Evolutionary conservation across 805 yeast species (phyloP).

Genomic region (Sungouiella blattae): DNA sequence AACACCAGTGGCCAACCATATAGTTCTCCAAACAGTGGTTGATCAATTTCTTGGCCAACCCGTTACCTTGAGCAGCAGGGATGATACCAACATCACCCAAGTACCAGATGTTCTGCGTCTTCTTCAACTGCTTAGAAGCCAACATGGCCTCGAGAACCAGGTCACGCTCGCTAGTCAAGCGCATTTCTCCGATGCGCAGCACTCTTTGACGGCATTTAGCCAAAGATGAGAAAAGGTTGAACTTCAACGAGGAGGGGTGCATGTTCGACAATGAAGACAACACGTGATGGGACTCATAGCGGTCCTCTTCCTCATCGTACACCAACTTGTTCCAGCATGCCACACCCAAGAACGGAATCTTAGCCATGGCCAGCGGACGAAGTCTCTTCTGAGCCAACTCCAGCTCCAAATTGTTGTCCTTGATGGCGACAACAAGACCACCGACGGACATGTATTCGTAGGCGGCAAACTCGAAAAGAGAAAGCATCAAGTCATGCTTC

Average conservation of each 20-base stretch:
- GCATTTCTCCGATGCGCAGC: conserved; percentile 47
- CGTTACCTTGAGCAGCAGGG: conserved; percentile 57
- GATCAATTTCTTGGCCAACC: conserved; percentile 50
- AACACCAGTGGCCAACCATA: conserved; percentile 35
- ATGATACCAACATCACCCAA: conserved; percentile 56
- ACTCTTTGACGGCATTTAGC: conserved; percentile 50
- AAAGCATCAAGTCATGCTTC: conserved; percentile 41
- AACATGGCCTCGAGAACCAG: conserved; percentile 31
- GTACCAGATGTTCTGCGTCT: conserved; percentile 48
- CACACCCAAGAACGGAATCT: conserved; percentile 48
- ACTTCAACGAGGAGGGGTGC: conserved; percentile 33
- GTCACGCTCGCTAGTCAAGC: conserved; percentile 41
- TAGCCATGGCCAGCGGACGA: conserved; percentile 22
- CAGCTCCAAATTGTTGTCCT: conserved; percentile 42
- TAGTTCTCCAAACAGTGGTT: conserved; percentile 48
- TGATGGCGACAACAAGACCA: conserved; percentile 48
- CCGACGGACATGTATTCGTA: conserved; percentile 51
- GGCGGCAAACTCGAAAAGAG: conserved; percentile 51
- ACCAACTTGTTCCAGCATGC: conserved; percentile 44
- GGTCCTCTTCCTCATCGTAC: conserved; percentile 19
- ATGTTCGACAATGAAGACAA: conserved; percentile 21
- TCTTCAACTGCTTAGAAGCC: conserved; percentile 28
- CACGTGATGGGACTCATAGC: conserved; percentile 18
- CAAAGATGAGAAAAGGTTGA: conserved; percentile 32
- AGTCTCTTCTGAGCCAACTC: conserved; percentile 23